Percentiles rank a stretch among this genome's conserved stretches.
Evolutionary conservation across 352 stramenopile genomes (phyloP).

Genomic region (Phytophthora hibernalis): DNA sequence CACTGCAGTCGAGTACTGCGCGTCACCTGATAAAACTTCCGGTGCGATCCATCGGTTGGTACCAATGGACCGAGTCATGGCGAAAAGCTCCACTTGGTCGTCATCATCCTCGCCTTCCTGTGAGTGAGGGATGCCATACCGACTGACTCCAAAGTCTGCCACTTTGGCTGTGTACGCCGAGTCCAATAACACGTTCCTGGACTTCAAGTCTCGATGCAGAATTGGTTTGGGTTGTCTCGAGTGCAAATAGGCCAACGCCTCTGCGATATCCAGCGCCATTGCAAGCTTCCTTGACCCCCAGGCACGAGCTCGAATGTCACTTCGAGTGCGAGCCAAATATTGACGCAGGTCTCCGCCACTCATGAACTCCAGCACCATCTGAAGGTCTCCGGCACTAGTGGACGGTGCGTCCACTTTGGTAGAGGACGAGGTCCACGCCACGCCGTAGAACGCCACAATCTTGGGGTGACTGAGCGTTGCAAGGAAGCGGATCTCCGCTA

Average conservation of each 20-base stretch:
- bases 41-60: conserved; percentile 70
- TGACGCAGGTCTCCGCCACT: conserved; percentile 65
- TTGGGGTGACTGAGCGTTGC: conserved; percentile 70
- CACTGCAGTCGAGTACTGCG: conserved; percentile 44
- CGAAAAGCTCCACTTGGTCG: conserved; percentile 14
- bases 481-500: conserved; percentile 77
- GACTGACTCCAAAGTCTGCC: conserved; percentile 72
- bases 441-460: conserved; percentile 83
- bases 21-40: conserved; percentile 64
- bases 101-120: conserved; percentile 32
- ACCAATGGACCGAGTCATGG: conserved; percentile 37
- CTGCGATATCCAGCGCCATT: conserved; percentile 66
- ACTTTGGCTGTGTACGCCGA: conserved; percentile 68
- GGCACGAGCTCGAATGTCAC: conserved; percentile 29
- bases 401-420: conserved; percentile 15
- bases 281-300: conserved; percentile 67
- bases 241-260: conserved; percentile 75
- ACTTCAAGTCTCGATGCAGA: conserved; percentile 80
- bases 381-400: conserved; percentile 50
- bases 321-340: conserved; percentile 49
- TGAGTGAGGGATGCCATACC: conserved; percentile 40
- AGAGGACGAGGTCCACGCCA: conserved; percentile 53
- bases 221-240: conserved; percentile 52
- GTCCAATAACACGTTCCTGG: conserved; percentile 69
- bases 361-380: conserved; percentile 83